phyloP scores from a whole-genome alignment of 2,329 filamentous ascomycete species.

The Myrmaecium sp. region DNA sequence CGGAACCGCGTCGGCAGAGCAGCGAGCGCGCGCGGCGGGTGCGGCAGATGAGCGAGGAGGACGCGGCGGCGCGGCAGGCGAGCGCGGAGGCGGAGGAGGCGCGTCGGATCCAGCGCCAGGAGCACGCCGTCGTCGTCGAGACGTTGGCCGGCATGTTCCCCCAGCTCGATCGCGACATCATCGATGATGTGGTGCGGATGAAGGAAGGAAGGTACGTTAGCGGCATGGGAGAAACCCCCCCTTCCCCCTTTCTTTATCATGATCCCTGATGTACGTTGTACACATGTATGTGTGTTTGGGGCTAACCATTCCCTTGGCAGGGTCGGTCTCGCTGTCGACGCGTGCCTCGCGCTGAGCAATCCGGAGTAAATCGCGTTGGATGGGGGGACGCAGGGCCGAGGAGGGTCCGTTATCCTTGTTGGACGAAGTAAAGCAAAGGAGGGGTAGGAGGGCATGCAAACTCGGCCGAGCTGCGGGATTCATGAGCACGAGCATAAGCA shows the following conservation, averaged over 20 bases:
- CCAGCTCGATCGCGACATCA: conserved; percentile 80
- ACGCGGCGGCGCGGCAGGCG: conserved; percentile 77
- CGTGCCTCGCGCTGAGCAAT: conserved; percentile 28
- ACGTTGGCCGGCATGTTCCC: conserved; percentile 95
- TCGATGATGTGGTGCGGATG: conserved; percentile 89
- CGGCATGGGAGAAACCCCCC: not conserved
- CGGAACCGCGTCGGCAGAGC: conserved; percentile 26
- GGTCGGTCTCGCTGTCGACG: conserved; percentile 30
- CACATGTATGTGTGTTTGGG: not conserved
- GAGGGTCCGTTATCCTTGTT: too few species aligned
- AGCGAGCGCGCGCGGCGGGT: conserved; percentile 15
- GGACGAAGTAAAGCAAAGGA: too few species aligned
- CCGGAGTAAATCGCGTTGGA: too few species aligned
- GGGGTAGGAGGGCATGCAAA: too few species aligned
- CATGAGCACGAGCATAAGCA: too few species aligned
- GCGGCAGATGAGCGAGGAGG: conserved; percentile 50
- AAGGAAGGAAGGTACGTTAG: conserved; percentile 74
- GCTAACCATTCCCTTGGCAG: conserved; percentile 9
- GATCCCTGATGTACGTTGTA: not conserved
- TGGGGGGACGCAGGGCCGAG: too few species aligned
- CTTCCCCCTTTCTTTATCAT: not conserved
- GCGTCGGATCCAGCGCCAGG: conserved; percentile 60
- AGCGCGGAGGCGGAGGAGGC: conserved; percentile 83
- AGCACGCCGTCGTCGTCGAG: conserved; percentile 84
- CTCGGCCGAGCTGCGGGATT: too few species aligned